These are phyloP conservation scores for Favolaschia claudopus DNA, from an alignment of 768 basidiomycete genomes.

Conservation along the genomic window DNA sequence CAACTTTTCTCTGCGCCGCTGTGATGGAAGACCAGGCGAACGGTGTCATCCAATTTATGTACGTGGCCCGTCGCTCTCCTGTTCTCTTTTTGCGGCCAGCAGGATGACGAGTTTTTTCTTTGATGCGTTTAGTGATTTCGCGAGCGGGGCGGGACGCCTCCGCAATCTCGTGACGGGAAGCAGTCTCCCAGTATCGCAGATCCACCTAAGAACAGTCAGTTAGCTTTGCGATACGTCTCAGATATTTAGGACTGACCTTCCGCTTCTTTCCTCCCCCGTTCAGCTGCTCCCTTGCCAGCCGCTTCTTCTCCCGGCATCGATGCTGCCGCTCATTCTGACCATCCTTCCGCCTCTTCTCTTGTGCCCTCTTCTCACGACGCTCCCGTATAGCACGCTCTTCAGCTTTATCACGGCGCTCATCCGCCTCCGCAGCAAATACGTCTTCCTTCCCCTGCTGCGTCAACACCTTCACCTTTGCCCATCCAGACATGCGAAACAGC, in stretches of 20 bases:
- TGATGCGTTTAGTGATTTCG: not conserved
- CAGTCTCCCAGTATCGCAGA: not conserved
- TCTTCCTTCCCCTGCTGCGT: slow-evolving; percentile 8
- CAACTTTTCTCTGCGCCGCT: not conserved
- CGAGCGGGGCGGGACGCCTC: slow-evolving; percentile 12
- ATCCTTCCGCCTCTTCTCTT: not conserved
- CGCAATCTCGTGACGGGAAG: not conserved
- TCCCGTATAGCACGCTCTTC: not conserved
- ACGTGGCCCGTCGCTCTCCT: not conserved
- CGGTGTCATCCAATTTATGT: slow-evolving; percentile 13
- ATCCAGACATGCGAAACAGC: slow-evolving; percentile 8
- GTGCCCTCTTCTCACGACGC: not conserved
- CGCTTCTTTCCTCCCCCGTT: slow-evolving; percentile 1
- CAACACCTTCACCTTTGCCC: slow-evolving; percentile 11
- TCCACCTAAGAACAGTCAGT: slow-evolving; percentile 6
- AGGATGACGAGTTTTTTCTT: not conserved
- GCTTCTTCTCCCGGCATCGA: not conserved
- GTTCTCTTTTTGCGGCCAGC: slow-evolving; percentile 10
- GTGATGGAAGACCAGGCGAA: slow-evolving; percentile 15
- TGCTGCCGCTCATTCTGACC: slow-evolving; percentile 17
- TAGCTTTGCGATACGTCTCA: not conserved
- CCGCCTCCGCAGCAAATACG: not conserved
- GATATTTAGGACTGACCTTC: slow-evolving; percentile 9
- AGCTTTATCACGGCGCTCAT: not conserved
- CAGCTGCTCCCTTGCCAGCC: not conserved